Evolutionary conservation across 202 grass and related monocot genomes (phyloP).

Genomic region (Musa balbisiana): DNA sequence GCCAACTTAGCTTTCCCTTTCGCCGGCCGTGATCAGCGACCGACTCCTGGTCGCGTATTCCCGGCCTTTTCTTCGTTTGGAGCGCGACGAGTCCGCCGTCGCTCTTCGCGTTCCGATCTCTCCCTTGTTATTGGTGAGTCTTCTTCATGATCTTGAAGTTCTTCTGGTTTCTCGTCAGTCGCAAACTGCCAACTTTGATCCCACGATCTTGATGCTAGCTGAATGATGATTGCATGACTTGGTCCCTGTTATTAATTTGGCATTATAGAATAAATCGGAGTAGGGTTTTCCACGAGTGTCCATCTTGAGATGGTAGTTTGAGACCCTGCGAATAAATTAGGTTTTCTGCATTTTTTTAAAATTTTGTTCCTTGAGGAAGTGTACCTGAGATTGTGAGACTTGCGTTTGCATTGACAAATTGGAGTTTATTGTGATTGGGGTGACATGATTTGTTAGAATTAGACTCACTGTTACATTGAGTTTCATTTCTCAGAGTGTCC

Average conservation of each 20-base stretch:
- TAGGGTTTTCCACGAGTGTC: background rate
- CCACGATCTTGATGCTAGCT: background rate
- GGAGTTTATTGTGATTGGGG: background rate
- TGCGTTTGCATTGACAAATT: background rate
- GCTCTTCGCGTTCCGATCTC: too few species aligned
- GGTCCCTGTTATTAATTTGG: background rate
- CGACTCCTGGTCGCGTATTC: too few species aligned
- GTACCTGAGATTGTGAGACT: background rate
- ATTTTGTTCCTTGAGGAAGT: too few species aligned
- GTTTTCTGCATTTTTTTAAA: too few species aligned
- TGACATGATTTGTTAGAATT: background rate
- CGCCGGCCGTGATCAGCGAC: too few species aligned
- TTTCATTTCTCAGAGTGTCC: background rate
- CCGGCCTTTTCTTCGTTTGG: too few species aligned
- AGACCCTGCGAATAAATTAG: background rate
- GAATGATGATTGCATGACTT: background rate
- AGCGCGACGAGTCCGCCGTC: too few species aligned
- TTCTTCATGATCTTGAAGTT: background rate
- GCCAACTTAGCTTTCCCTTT: too few species aligned
- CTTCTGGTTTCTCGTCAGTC: too few species aligned
- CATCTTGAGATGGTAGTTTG: background rate
- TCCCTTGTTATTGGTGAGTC: background rate
- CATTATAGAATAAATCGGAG: background rate
- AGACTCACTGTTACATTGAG: background rate
- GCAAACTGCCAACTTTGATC: background rate